Evolutionary conservation across 805 yeast genomes (phyloP).

Genomic region (Saturnispora diversa): DNA sequence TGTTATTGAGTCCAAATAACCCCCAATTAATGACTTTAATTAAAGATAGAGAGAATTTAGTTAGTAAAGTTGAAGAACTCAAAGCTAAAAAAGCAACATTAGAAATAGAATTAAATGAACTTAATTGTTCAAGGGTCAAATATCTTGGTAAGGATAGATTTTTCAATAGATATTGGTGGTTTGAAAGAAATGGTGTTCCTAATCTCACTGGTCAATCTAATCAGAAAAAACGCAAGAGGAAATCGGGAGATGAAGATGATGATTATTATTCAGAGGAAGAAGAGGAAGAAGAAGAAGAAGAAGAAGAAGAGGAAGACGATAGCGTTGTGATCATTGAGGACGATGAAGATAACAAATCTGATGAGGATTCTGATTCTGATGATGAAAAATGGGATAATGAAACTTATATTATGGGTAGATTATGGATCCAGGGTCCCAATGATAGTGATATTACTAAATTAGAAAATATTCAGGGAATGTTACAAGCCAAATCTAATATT

Average conservation of each 20-base stretch:
- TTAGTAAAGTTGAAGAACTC: conserved; percentile 37
- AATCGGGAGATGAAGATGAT: conserved; percentile 29
- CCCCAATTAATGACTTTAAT: conserved; percentile 37
- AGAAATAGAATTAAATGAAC: conserved; percentile 56
- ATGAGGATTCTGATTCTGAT: conserved; percentile 34
- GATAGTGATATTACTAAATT: conserved; percentile 38
- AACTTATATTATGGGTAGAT: conserved; percentile 68
- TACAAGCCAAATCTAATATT: conserved; percentile 34
- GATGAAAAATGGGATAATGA: conserved; percentile 42
- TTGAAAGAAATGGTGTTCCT: conserved; percentile 79
- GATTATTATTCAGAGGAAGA: conserved; percentile 31
- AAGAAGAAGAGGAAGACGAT: conserved; percentile 32
- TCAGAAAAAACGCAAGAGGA: conserved; percentile 23
- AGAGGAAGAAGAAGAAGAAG: conserved; percentile 35
- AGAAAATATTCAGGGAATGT: conserved; percentile 29
- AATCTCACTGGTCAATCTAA: conserved; percentile 22
- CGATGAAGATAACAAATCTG: conserved; percentile 18
- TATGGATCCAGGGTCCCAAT: conserved; percentile 90
- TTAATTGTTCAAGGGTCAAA: conserved; percentile 70
- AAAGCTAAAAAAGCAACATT: conserved; percentile 42
- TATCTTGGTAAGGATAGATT: conserved; percentile 76
- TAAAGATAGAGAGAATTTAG: conserved; percentile 36
- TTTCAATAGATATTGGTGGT: conserved; percentile 92
- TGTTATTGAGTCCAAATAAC: conserved; percentile 34
- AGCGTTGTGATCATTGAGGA: conserved; percentile 22